These are phyloP conservation scores for Prunus kanzakura DNA, from an alignment of 306 rosid species.

Conservation along the genomic window DNA sequence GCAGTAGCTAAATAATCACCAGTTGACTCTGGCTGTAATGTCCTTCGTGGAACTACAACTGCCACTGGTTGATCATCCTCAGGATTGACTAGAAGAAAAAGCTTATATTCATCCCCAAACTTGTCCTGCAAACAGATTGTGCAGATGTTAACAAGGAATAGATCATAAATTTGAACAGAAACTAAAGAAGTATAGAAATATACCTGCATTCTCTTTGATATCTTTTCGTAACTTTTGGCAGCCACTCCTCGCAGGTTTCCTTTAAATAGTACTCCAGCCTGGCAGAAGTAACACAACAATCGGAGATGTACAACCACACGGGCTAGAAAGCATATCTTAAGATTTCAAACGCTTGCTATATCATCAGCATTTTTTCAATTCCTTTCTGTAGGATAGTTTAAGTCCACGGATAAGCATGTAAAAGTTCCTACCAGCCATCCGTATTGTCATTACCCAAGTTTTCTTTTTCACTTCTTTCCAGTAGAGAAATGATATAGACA, in stretches of 20 bases:
- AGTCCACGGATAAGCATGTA: neutral
- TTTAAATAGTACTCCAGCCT: conserved; percentile 95
- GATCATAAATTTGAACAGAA: conserved; percentile 13
- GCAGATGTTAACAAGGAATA: conserved; percentile 24
- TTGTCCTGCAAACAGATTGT: conserved; percentile 51
- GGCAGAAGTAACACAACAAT: conserved; percentile 21
- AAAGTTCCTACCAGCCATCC: neutral
- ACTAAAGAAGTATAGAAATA: neutral
- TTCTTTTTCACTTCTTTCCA: neutral
- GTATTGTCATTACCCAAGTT: neutral
- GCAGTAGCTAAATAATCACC: conserved; percentile 44
- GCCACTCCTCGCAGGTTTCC: conserved; percentile 94
- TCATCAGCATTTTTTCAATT: conserved; percentile 1
- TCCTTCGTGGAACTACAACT: conserved; percentile 81
- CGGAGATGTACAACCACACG: neutral
- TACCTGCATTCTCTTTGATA: conserved; percentile 79
- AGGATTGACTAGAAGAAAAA: conserved; percentile 87
- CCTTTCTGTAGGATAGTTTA: neutral
- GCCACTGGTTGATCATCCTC: conserved; percentile 99
- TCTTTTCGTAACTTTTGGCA: conserved; percentile 83
- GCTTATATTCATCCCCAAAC: conserved; percentile 78
- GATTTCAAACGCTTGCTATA: neutral
- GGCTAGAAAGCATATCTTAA: neutral
- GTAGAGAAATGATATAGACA: neutral
- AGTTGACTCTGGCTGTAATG: conserved; percentile 90